Evolutionary conservation across 2,329 filamentous ascomycete species (phyloP).

Genomic region (Balansia obtecta): DNA sequence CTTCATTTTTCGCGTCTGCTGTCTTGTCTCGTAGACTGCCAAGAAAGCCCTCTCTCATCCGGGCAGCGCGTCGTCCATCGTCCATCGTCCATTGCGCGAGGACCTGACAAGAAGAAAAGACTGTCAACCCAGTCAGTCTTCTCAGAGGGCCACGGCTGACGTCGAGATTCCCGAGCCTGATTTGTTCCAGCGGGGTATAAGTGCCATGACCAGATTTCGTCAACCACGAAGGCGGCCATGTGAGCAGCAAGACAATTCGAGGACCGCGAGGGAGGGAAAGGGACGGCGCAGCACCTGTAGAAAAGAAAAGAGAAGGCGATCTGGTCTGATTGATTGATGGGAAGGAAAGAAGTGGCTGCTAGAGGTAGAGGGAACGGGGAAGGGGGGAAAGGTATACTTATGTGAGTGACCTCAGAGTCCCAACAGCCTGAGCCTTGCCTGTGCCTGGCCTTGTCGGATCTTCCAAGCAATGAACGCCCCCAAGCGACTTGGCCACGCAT

Average conservation of each 20-base stretch:
- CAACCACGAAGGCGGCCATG: neutral
- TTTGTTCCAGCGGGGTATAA: constrained; percentile 2
- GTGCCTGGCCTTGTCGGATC: constrained; percentile 4
- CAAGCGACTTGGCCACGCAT: constrained; percentile 5
- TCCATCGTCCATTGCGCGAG: neutral
- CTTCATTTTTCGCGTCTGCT: neutral
- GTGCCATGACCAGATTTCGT: neutral
- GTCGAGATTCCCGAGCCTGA: neutral
- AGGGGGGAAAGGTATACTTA: constrained; percentile 25
- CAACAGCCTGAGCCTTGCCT: constrained; percentile 6
- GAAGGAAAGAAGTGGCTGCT: constrained; percentile 13
- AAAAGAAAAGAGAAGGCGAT: constrained; percentile 5
- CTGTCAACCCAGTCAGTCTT: neutral
- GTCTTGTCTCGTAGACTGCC: neutral
- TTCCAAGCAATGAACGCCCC: constrained; percentile 5
- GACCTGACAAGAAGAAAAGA: neutral
- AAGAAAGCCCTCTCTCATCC: neutral
- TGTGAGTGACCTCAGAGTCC: constrained; percentile 16
- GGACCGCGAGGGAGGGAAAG: constrained; percentile 5
- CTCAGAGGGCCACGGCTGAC: neutral
- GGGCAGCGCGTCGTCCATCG: neutral
- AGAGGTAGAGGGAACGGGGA: constrained; percentile 15
- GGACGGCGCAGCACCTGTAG: constrained; percentile 3
- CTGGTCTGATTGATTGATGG: constrained; percentile 12
- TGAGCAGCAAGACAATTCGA: neutral